Conservation (phyloP, 2,329 filamentous ascomycete species). For the Corinectria fuckeliana region DNA sequence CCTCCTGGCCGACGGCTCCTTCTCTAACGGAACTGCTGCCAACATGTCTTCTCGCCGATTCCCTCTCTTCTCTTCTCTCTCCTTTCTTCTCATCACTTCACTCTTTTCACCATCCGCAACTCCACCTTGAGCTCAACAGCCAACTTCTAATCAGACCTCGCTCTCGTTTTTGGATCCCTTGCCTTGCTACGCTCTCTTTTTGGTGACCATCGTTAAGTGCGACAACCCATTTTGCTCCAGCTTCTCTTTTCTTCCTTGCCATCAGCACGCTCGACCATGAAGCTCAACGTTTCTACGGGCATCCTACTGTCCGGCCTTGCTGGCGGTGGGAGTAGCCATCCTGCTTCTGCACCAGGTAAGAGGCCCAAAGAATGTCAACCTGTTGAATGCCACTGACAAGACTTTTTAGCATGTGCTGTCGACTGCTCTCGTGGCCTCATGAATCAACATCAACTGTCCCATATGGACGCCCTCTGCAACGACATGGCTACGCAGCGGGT, state of each 20-base stretch:
- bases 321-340: neutral
- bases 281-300: slow-evolving; percentile 10
- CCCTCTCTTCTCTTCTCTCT: slow-evolving; percentile 1
- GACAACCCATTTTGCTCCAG: slow-evolving; percentile 36
- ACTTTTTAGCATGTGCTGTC: slow-evolving; percentile 20
- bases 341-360: slow-evolving; percentile 22
- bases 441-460: slow-evolving; percentile 8
- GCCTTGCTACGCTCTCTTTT: slow-evolving; percentile 33
- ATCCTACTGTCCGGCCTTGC: slow-evolving; percentile 24
- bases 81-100: slow-evolving; percentile 22
- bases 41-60: neutral
- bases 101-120: slow-evolving; percentile 26
- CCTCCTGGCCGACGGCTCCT: neutral
- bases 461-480: slow-evolving; percentile 23
- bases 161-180: slow-evolving; percentile 43
- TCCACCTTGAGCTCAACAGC: slow-evolving; percentile 33
- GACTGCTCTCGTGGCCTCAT: slow-evolving; percentile 27
- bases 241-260: slow-evolving; percentile 15
- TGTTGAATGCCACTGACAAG: neutral
- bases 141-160: slow-evolving; percentile 33
- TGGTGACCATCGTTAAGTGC: slow-evolving; percentile 43
- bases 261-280: slow-evolving; percentile 31
- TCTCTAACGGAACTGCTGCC: neutral
- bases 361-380: neutral
- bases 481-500: slow-evolving; percentile 36